Base-by-base conservation (phyloP, 2,329 filamentous ascomycete species). In the Hypoxylon sp. region DNA sequence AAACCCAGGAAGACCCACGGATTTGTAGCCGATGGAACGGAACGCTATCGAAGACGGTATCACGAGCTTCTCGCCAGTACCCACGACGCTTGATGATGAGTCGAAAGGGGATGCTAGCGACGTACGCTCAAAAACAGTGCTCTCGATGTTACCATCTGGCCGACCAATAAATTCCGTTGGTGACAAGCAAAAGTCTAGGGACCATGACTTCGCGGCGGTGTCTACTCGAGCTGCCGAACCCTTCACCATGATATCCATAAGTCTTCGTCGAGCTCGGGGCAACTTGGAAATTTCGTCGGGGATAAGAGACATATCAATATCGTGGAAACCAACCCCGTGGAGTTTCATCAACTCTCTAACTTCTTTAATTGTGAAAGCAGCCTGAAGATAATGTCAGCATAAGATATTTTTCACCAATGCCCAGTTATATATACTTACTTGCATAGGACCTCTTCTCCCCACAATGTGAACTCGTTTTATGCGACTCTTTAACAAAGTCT, bases 321-420 rank as follows among this genome's bases (percentile, higher is more conserved):
- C 82, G 45, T 86, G 79, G 64, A 96, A 95, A 9, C 79, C 80
- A 7, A 95, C 87, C 0, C 75, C 76, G 0, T 84, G 81, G 2
- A 97, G 78, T 38, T 89, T 88, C 73, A 96, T 86, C 3, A 99
- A 75, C 71, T 99, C 94, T 25, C 94, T 85, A 11, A 91, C 75
- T 74, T 99, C 94, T 71, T 97, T 97, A 69, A 96, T 96, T 0
- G 93, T 97, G 64, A 96, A 97, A 1, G 94, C 86, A 16, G 91
- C 93, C 86, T 93, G 42, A 3, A 41, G 49, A 55, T 15, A n/a
- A 3, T 16, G 63, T 11, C 46, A 34, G 8, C 21, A 40, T 21
- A 4, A 16, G 4, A 11, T 23, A 12, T n/a, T 27, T 2, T 13
- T 23, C 8, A 5, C 31, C 16, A 3, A 9, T 36, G 9, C 3